Conservation (phyloP, 129 eudicot genomes). For the Sambucus nigra region DNA sequence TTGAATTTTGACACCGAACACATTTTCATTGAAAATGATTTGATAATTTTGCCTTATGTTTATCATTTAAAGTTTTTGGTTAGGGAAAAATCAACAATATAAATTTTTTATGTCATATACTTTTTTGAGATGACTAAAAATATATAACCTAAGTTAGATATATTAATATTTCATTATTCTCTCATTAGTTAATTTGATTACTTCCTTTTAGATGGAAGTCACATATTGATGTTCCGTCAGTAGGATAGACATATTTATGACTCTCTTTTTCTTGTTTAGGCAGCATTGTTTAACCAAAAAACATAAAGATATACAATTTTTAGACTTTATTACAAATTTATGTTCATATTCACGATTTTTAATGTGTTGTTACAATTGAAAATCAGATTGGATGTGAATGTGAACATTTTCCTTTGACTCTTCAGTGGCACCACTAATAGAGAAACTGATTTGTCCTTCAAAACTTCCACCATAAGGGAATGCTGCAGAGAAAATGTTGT, state of each 20-base stretch:
- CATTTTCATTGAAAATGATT: too few relatives aligned
- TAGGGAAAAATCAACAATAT: too few relatives aligned
- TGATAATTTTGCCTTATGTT: too few relatives aligned
- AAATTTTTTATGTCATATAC: too few relatives aligned
- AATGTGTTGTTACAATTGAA: constrained; percentile 7
- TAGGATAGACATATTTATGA: constrained; percentile 86
- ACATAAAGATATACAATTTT: too few relatives aligned
- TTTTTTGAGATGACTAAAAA: too few relatives aligned
- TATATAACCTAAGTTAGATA: too few relatives aligned
- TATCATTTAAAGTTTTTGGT: too few relatives aligned
- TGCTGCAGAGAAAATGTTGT: constrained; percentile 44
- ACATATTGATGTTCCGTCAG: constrained; percentile 74
- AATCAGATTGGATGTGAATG: constrained; percentile 87
- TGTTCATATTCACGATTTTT: neutral
- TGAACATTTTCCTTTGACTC: constrained; percentile 78
- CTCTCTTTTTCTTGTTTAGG: constrained; percentile 10
- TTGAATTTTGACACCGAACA: too few relatives aligned
- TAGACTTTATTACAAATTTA: too few relatives aligned
- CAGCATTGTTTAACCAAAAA: neutral
- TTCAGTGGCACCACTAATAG: constrained; percentile 59
- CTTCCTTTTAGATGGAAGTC: constrained; percentile 68
- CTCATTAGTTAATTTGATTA: constrained; percentile 5
- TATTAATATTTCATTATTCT: too few relatives aligned
- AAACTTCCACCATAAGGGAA: constrained; percentile 41
- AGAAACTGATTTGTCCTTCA: constrained; percentile 42